Evolutionary conservation across 495 filamentous ascomycete genomes (phyloP).

Genomic region (Penicillium salamii): DNA sequence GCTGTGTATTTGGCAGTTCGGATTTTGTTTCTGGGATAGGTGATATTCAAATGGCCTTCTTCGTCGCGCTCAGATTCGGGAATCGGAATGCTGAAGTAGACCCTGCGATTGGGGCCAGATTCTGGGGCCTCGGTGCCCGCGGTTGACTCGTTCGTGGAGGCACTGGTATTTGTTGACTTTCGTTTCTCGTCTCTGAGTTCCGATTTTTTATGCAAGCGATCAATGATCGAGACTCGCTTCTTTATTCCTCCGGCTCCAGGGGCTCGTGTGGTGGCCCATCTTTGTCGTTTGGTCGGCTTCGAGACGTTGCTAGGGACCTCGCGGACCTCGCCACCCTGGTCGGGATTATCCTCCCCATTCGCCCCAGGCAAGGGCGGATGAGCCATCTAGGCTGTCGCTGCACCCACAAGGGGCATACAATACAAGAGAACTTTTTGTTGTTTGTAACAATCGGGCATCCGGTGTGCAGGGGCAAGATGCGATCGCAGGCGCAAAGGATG

Average conservation of each 20-base stretch:
- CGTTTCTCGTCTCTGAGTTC: slow-evolving; percentile 63
- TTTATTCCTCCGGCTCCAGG: slow-evolving; percentile 66
- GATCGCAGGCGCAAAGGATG: slow-evolving; percentile 16
- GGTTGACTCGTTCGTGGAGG: slow-evolving; percentile 38
- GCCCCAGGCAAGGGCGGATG: slow-evolving; percentile 30
- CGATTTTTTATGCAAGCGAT: slow-evolving; percentile 66
- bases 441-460: slow-evolving; percentile 27
- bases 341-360: slow-evolving; percentile 14
- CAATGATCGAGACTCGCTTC: slow-evolving; percentile 83
- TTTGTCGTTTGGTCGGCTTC: slow-evolving; percentile 65
- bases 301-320: slow-evolving; percentile 50
- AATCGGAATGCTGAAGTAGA: slow-evolving; percentile 87
- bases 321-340: slow-evolving; percentile 22
- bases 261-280: slow-evolving; percentile 92
- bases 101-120: slow-evolving; percentile 34
- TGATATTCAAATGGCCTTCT: slow-evolving; percentile 65
- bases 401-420: slow-evolving; percentile 32
- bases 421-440: slow-evolving; percentile 14
- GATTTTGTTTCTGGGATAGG: slow-evolving; percentile 92
- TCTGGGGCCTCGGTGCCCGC: slow-evolving; percentile 35
- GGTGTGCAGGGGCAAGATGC: slow-evolving; percentile 24
- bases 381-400: slow-evolving; percentile 38
- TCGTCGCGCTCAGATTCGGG: slow-evolving; percentile 79
- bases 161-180: slow-evolving; percentile 45
- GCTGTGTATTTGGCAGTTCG: slow-evolving; percentile 96